Base-by-base conservation (phyloP, 768 basidiomycete species). In the Psilocybe tampanensis region DNA sequence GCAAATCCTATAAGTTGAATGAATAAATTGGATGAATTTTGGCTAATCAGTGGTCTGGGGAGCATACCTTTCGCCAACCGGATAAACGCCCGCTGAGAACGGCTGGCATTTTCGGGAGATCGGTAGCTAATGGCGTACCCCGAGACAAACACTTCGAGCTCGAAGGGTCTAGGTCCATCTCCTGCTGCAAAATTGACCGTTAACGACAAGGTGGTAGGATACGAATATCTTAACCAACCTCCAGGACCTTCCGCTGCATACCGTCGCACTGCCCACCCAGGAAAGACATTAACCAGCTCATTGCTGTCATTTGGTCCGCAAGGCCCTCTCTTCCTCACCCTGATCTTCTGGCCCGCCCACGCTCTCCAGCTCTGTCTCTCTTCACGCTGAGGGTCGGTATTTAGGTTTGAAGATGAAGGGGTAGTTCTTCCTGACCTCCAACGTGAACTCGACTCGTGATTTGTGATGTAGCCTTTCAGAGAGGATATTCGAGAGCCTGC, bases 21-120 rank as follows among this genome's bases (percentile, higher is more conserved):
- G 22, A 18, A 13, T 9, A 33, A 34, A n/a, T 32, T 18, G 19
- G 15, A 21, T 8, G 5, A 12, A n/a, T 4, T 32, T 8, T 8
- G 12, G 11, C n/a, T n/a, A 8, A 43, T n/a, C 23, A 33, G 13
- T 34, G 36, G 12, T 39, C 3, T 13, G n/a, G 15, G 4, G 36
- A 39, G 36, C 68, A 29, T 62, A 92, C 93, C 78, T 80, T 88
- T 92, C 9, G 94, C 94, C 32, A 95, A 68, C 12, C 80, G 80
- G 36, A 94, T 76, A 62, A 95, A 90, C 1, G 90, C 84, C 13
- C 83, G 80, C 58, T 94, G 92, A 1, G 91, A 84, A 4, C 92
- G 85, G 54, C 85, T 86, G 1, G 86, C 80, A 43, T 78, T 73
- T 52, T 86, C 86, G 2, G 83, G 77, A 1, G 82, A 76, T 42